phyloP scores from a whole-genome alignment of 2,329 filamentous ascomycete species.

The Phialophora expanda region DNA sequence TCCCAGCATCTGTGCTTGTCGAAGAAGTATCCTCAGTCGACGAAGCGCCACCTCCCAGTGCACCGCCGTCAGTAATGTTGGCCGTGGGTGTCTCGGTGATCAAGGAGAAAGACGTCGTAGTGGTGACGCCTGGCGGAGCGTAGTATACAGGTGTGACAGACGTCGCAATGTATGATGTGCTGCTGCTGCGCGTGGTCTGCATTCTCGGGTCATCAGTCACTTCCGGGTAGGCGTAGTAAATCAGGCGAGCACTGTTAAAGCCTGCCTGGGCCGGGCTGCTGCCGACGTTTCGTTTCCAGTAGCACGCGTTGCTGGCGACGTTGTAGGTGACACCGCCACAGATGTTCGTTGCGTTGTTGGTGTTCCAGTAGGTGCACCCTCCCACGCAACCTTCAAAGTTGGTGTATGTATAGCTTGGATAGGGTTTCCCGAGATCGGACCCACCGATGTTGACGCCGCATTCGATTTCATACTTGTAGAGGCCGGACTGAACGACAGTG shows the following conservation, averaged over 20 bases:
- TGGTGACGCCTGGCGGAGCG: slow-evolving; percentile 11
- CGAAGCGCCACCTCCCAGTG: slow-evolving; percentile 16
- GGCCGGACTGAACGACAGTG: slow-evolving; percentile 30
- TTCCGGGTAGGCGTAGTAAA: slow-evolving; percentile 37
- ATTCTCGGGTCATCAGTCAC: slow-evolving; percentile 33
- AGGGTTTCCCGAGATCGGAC: slow-evolving; percentile 30
- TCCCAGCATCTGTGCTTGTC: background rate
- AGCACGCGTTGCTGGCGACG: slow-evolving; percentile 30
- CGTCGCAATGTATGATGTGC: slow-evolving; percentile 28
- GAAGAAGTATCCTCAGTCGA: slow-evolving; percentile 15
- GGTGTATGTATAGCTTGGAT: slow-evolving; percentile 26
- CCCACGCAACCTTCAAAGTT: slow-evolving; percentile 35
- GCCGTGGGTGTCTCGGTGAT: slow-evolving; percentile 23
- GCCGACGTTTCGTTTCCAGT: slow-evolving; percentile 33
- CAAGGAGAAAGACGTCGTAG: slow-evolving; percentile 22
- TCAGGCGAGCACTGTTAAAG: slow-evolving; percentile 32
- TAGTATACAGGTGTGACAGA: slow-evolving; percentile 33
- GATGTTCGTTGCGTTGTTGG: slow-evolving; percentile 29
- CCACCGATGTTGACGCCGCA: slow-evolving; percentile 33
- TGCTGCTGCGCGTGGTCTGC: slow-evolving; percentile 22
- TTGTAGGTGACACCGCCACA: slow-evolving; percentile 34
- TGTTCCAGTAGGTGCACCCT: slow-evolving; percentile 36
- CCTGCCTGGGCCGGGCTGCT: slow-evolving; percentile 17
- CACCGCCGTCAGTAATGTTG: slow-evolving; percentile 25
- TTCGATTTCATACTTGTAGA: slow-evolving; percentile 33